Percentiles rank a stretch among this genome's conserved stretches.
Conservation (phyloP, 2,329 filamentous ascomycete genomes). For the Penicillium sp. region DNA sequence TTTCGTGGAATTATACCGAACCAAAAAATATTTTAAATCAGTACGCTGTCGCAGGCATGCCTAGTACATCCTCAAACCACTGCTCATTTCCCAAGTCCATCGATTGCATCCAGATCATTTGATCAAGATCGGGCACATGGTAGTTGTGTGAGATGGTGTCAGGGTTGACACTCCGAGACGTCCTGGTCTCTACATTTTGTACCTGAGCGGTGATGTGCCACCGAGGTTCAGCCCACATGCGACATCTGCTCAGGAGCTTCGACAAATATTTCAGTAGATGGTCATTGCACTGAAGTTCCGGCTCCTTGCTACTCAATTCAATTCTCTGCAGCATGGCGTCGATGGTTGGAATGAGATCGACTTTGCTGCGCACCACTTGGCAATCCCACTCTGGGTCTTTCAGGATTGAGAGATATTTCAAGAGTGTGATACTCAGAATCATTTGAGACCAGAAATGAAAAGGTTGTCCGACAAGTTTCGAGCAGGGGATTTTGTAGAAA, state of each 20-base stretch:
- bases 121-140: slow-evolving; percentile 34
- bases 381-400: slow-evolving; percentile 49
- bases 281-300: slow-evolving; percentile 38
- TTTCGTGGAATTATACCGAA: not conserved
- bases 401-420: slow-evolving; percentile 47
- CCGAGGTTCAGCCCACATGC: slow-evolving; percentile 28
- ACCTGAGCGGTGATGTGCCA: slow-evolving; percentile 25
- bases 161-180: not conserved
- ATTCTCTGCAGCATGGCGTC: slow-evolving; percentile 41
- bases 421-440: slow-evolving; percentile 40
- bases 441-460: slow-evolving; percentile 50
- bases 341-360: slow-evolving; percentile 40
- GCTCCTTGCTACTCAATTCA: slow-evolving; percentile 35
- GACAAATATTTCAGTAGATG: slow-evolving; percentile 34
- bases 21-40: not conserved
- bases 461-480: slow-evolving; percentile 38
- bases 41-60: not conserved
- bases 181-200: slow-evolving; percentile 8
- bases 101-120: slow-evolving; percentile 38
- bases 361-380: slow-evolving; percentile 40
- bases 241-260: slow-evolving; percentile 35
- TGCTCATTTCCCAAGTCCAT: slow-evolving; percentile 39
- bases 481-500: slow-evolving; percentile 38
- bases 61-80: slow-evolving; percentile 25
- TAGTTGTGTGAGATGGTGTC: slow-evolving; percentile 14